Evolutionary conservation across 805 yeast species (phyloP), one percentile per base, ranked within the genome.

Genomic region (Kodamaea kaohsiungensis): DNA sequence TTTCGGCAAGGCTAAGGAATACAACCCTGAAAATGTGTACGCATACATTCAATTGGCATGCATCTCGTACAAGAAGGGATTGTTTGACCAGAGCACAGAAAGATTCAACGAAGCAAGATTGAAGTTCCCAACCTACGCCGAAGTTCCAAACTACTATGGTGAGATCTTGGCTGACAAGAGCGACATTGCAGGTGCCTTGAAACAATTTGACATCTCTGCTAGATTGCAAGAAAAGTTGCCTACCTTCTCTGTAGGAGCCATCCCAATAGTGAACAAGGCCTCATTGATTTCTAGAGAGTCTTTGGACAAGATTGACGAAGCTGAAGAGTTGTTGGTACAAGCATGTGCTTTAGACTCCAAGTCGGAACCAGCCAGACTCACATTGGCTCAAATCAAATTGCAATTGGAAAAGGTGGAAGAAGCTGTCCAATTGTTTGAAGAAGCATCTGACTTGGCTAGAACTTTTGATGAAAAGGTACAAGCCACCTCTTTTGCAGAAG

Each of bases 1-100:
- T 73, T 95, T 91, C 68, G 81, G 80, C 63, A 87, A 85, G 72
- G 88, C 97, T 46, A 85, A 86, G 67, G 83, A 83, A 59, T 77
- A 84, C 64, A 89, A 91, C 73, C 85, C 87, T 56, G 73, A 81
- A 13, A 93, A 90, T 69, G 85, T 91, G 55, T 89, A 86, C 65
- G 86, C 97, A 46, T 88, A 86, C 73, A 89, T 95, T 67, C 99
- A 93, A 78, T 79, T 89, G 60, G 98, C 97, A 38, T 95, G 97
- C 71, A 84, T 92, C 63, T 84, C 88, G 58, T 92, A 92, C 82
- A 89, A 91, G 77, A 82, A 83, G 68, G 89, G 88, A 51, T 75
- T 81, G 46, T 69, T 77, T 52, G 79, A 75, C 38, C 83, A 79
- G 50, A 85, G 93, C 61, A 86, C 83, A 67, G 79, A 81, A 59